A percentile compares a stretch with the other conserved stretches of the same genome.
Evolutionary conservation across 495 filamentous ascomycete genomes (phyloP).

Genomic region (Daldinia vernicosa): DNA sequence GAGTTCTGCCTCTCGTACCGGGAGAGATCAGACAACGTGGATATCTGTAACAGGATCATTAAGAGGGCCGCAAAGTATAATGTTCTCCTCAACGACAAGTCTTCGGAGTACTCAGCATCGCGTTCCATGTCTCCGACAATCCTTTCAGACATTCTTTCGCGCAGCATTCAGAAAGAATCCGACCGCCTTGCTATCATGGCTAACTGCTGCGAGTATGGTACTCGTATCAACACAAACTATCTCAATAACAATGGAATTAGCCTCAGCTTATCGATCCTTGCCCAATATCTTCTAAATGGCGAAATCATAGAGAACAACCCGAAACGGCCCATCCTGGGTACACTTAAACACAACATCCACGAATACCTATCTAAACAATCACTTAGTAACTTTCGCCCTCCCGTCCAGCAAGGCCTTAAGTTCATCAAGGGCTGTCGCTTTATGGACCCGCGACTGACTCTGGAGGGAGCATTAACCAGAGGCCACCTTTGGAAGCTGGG

Average conservation of each 20-base stretch:
- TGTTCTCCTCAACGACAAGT: slow-evolving; percentile 40
- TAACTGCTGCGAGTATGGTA: slow-evolving; percentile 45
- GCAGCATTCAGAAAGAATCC: slow-evolving; percentile 40
- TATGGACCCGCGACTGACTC: slow-evolving; percentile 36
- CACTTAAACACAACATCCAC: slow-evolving; percentile 37
- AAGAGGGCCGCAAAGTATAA: slow-evolving; percentile 43
- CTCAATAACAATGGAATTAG: slow-evolving; percentile 39
- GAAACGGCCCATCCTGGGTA: slow-evolving; percentile 4
- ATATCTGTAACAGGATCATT: slow-evolving; percentile 40
- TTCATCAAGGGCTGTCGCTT: slow-evolving; percentile 51
- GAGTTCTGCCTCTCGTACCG: slow-evolving; percentile 44
- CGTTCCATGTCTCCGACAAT: slow-evolving; percentile 47
- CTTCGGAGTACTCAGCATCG: slow-evolving; percentile 20
- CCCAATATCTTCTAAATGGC: slow-evolving; percentile 48
- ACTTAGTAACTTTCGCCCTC: slow-evolving; percentile 42
- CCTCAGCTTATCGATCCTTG: slow-evolving; percentile 46
- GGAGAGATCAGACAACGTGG: slow-evolving; percentile 22
- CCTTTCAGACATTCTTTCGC: slow-evolving; percentile 37
- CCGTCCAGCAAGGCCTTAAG: slow-evolving; percentile 39
- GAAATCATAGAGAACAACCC: slow-evolving; percentile 48
- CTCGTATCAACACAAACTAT: slow-evolving; percentile 40
- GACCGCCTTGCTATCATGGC: slow-evolving; percentile 46
- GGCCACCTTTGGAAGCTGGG: slow-evolving; percentile 48
- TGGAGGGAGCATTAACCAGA: slow-evolving; percentile 34
- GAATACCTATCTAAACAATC: slow-evolving; percentile 42